Conservation (phyloP, 345 rosid genomes). For the Moringa oleifera region DNA sequence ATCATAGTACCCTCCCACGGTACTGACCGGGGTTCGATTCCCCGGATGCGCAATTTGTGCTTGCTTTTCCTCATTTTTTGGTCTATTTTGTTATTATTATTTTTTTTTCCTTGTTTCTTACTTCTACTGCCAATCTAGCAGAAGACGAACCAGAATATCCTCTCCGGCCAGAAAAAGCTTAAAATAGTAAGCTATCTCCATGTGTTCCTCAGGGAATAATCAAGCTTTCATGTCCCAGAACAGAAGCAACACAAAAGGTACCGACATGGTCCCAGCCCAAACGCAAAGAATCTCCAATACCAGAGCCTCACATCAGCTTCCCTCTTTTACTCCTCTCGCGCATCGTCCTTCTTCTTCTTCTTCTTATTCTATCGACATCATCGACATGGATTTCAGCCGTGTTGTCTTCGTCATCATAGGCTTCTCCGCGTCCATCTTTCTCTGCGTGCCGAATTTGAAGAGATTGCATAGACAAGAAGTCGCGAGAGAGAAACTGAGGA, state of each 20-base stretch:
- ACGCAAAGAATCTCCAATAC: no score
- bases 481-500: slow-evolving; percentile 35
- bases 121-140: background rate
- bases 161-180: no score
- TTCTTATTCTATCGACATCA: background rate
- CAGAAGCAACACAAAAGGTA: no score
- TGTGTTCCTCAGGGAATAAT: no score
- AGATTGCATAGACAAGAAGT: slow-evolving; percentile 27
- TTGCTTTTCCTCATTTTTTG: background rate
- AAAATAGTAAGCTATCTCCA: no score
- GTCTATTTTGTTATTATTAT: no score
- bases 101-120: background rate
- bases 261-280: no score
- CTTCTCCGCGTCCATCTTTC: slow-evolving; percentile 40
- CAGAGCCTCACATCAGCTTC: no score
- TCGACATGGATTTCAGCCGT: slow-evolving; percentile 24
- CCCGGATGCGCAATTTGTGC: slow-evolving; percentile 97
- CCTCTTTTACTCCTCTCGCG: no score
- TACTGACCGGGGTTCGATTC: slow-evolving; percentile 95
- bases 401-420: slow-evolving; percentile 31
- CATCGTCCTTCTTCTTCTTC: background rate
- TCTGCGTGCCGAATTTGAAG: slow-evolving; percentile 28
- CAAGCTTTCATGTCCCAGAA: no score
- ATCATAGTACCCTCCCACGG: slow-evolving; percentile 99
- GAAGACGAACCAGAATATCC: no score